Conservation (phyloP, 2,329 filamentous ascomycete genomes). For the Scorias spongiosa region DNA sequence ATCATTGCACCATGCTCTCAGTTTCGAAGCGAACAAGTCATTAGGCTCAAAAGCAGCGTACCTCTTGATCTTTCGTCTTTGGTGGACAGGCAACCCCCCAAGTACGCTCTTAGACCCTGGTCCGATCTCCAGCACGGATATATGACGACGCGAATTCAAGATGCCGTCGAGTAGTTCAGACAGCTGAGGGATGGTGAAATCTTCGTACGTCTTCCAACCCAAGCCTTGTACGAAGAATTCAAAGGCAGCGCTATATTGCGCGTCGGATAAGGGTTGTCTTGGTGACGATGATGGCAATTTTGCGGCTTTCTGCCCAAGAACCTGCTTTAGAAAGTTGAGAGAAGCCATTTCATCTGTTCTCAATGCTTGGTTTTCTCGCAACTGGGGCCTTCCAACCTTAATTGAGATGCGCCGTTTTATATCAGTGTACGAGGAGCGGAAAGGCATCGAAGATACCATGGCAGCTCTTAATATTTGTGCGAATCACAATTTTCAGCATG, state of each 20-base stretch:
- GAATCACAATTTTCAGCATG: no score
- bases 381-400: no score
- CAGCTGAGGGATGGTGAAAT: constrained; percentile 40
- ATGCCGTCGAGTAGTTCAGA: constrained; percentile 27
- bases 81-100: constrained; percentile 28
- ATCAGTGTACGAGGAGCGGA: no score
- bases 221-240: constrained; percentile 24
- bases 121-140: constrained; percentile 46
- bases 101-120: constrained; percentile 43
- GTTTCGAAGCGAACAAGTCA: no score
- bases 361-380: no score
- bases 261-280: constrained; percentile 28
- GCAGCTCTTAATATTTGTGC: no score
- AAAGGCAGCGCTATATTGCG: constrained; percentile 36
- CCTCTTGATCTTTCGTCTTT: no score
- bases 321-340: constrained; percentile 27
- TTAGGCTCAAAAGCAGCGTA: no score
- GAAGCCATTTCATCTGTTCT: no score
- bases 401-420: no score
- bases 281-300: constrained; percentile 7
- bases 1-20: no score
- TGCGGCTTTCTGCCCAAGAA: constrained; percentile 21
- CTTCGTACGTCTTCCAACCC: constrained; percentile 28
- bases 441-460: no score
- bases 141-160: constrained; percentile 23